Conservation (phyloP, 768 basidiomycete genomes). For the Phlebiopsis gigantea region DNA sequence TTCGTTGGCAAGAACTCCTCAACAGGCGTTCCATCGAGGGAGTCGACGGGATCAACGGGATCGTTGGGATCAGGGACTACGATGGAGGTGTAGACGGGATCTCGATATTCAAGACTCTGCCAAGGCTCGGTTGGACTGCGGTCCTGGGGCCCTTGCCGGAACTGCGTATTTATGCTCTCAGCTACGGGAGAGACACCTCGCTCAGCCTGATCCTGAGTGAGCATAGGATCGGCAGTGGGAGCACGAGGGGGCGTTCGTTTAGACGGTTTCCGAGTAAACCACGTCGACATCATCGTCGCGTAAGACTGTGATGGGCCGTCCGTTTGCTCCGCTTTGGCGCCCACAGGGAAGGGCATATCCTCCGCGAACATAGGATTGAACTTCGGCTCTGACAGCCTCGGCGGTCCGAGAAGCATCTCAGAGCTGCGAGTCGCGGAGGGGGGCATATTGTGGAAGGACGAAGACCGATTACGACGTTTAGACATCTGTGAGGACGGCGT, state of each 20-base stretch:
- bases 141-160: background rate
- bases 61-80: background rate
- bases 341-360: slow-evolving; percentile 8
- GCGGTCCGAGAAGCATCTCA: slow-evolving; percentile 8
- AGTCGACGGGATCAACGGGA: slow-evolving; percentile 1
- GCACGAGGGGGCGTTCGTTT: slow-evolving; percentile 14
- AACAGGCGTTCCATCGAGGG: background rate
- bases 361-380: background rate
- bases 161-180: background rate
- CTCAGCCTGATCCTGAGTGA: slow-evolving; percentile 29
- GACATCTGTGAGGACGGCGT: slow-evolving; percentile 8
- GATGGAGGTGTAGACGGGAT: background rate
- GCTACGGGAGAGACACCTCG: slow-evolving; percentile 18
- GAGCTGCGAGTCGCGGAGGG: background rate
- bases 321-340: background rate
- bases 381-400: slow-evolving; percentile 6
- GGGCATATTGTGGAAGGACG: slow-evolving; percentile 23
- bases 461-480: slow-evolving; percentile 13
- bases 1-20: background rate
- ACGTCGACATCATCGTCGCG: slow-evolving; percentile 26
- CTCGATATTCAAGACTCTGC: background rate
- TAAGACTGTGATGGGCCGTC: background rate
- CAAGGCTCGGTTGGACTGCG: background rate
- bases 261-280: slow-evolving; percentile 31
- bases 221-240: slow-evolving; percentile 26